A percentile compares a stretch with the other conserved stretches of the same genome.
These are phyloP conservation scores for Hypoxylon subgilvum DNA, from an alignment of 495 filamentous ascomycete genomes.

Conservation along the genomic window DNA sequence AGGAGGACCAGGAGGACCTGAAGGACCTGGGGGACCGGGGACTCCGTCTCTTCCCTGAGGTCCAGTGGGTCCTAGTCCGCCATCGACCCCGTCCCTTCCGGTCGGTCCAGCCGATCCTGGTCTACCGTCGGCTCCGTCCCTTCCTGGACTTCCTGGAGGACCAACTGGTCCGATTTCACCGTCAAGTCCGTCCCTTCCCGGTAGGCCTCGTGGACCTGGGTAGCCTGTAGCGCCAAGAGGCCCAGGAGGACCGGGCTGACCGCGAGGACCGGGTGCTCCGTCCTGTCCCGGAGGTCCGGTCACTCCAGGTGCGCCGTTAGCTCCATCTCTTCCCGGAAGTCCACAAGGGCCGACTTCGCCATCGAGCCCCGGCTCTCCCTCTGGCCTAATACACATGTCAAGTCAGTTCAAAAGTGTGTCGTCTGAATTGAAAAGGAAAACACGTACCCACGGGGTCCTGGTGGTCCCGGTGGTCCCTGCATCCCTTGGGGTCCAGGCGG, in stretches of 20 bases:
- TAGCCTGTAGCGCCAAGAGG: background rate
- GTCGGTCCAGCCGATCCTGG: background rate
- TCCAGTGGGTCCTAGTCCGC: background rate
- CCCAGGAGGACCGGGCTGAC: background rate
- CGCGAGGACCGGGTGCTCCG: slow-evolving; percentile 9
- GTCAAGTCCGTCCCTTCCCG: too few species aligned
- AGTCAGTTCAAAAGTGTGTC: too few species aligned
- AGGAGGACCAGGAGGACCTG: background rate
- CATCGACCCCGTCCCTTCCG: background rate
- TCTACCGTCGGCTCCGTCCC: background rate
- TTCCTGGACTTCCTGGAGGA: slow-evolving; percentile 2
- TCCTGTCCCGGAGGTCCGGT: slow-evolving; percentile 1
- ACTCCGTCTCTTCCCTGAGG: background rate
- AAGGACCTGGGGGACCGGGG: slow-evolving; percentile 2
- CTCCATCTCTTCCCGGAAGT: background rate
- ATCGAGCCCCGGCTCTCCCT: slow-evolving; percentile 5
- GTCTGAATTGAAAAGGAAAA: too few species aligned
- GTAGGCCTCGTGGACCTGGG: slow-evolving; percentile 6
- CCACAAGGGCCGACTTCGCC: slow-evolving; percentile 2
- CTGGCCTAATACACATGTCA: too few species aligned
- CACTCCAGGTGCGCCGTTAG: background rate
- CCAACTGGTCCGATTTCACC: too few species aligned
- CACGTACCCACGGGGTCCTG: slow-evolving; percentile 1
- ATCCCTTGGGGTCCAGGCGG: background rate
- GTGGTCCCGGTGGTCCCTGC: background rate